Conservation (phyloP, 768 basidiomycete species). For the Psilocybe sp. region DNA sequence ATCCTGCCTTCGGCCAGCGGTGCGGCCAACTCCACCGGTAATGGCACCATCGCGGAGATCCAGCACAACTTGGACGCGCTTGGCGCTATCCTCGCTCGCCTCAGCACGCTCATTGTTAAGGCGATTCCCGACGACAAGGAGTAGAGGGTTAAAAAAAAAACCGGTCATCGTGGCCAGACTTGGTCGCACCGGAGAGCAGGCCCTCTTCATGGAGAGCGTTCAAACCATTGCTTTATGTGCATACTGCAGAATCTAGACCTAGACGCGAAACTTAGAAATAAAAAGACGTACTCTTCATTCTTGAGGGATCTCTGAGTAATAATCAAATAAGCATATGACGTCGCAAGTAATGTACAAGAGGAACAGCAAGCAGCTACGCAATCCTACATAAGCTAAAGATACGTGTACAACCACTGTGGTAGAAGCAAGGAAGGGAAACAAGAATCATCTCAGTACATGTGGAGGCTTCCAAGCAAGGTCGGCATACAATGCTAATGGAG, state of each 20-base stretch:
- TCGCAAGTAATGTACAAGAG: no score
- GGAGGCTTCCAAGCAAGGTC: background rate
- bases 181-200: no score
- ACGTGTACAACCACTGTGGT: background rate
- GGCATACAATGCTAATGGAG: no score
- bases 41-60: conserved; percentile 8
- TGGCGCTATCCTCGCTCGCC: conserved; percentile 8
- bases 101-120: conserved; percentile 11
- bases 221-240: no score
- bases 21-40: background rate
- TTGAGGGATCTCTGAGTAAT: no score
- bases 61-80: conserved; percentile 10
- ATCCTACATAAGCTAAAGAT: background rate
- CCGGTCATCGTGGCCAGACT: no score
- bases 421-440: background rate
- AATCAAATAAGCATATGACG: no score
- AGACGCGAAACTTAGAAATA: no score
- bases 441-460: background rate
- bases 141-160: background rate
- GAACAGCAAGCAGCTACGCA: background rate
- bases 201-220: no score
- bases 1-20: background rate
- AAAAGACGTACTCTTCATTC: no score
- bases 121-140: conserved; percentile 2
- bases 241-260: no score